Evolutionary conservation across 169 alveolate genomes (phyloP).

Genomic region (Eimeria sp.): DNA sequence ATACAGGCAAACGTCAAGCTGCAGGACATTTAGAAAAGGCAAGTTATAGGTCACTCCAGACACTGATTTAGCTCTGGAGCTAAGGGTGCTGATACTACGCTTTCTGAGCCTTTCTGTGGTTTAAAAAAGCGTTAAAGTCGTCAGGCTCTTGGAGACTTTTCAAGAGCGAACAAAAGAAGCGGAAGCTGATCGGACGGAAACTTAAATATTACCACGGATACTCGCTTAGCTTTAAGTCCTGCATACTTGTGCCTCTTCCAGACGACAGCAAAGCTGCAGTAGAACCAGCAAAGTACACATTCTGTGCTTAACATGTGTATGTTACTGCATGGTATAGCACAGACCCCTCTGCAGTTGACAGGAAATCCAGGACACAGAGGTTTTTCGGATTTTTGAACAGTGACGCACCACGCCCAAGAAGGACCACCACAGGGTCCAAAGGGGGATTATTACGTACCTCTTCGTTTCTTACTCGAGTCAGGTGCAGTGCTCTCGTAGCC

Average conservation of each 20-base stretch:
- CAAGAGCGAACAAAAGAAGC: background rate
- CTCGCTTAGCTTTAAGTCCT: background rate
- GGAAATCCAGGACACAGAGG: background rate
- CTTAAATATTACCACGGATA: background rate
- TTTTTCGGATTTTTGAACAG: background rate
- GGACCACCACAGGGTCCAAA: background rate
- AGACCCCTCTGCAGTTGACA: background rate
- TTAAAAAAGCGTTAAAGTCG: background rate
- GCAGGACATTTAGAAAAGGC: no score
- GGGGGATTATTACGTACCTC: background rate
- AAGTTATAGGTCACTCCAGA: background rate
- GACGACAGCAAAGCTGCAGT: conserved; percentile 42
- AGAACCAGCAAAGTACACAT: conserved; percentile 2
- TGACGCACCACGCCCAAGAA: background rate
- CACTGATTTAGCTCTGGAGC: background rate
- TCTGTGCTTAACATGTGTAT: background rate
- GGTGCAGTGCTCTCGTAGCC: conserved; percentile 44
- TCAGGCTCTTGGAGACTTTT: background rate
- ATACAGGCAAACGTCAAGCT: background rate
- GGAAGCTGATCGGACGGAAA: background rate
- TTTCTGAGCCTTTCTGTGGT: background rate
- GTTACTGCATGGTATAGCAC: background rate
- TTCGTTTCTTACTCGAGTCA: conserved; percentile 68
- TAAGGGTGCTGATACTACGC: background rate
- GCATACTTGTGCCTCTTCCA: conserved; percentile 56